phyloP scores from a whole-genome alignment of 2,329 filamentous ascomycete genomes.

The Alternaria atra region DNA sequence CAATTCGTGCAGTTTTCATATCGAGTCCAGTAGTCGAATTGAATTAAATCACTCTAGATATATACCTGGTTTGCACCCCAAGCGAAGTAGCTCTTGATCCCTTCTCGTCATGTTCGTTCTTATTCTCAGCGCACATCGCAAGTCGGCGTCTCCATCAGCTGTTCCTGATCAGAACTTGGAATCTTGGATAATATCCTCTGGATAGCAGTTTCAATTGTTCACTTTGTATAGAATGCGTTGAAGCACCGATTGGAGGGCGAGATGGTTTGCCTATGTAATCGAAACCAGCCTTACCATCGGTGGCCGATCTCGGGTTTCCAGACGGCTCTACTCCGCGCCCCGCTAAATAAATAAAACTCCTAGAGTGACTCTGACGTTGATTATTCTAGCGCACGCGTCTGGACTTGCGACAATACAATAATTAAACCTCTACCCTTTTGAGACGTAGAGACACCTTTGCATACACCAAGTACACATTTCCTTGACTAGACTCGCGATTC shows the following conservation, averaged over 20 bases:
- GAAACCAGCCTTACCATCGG: slow-evolving; percentile 11
- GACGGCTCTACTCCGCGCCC: slow-evolving; percentile 30
- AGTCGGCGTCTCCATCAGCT: neutral
- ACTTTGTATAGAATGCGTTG: neutral
- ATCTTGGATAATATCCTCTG: neutral
- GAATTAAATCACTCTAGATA: neutral
- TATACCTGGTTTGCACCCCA: neutral
- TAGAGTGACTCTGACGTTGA: slow-evolving; percentile 31
- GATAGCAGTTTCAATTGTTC: neutral
- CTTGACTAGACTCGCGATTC: slow-evolving; percentile 1
- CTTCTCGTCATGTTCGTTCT: neutral
- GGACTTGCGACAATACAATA: neutral
- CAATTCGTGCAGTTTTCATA: neutral
- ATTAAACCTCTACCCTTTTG: neutral
- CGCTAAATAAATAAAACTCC: slow-evolving; percentile 33
- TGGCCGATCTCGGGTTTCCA: slow-evolving; percentile 22
- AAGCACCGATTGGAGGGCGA: neutral
- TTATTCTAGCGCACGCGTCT: slow-evolving; percentile 20
- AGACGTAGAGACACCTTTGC: neutral
- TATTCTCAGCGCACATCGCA: neutral
- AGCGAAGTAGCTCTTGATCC: neutral
- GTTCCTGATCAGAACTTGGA: neutral
- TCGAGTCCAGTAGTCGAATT: neutral
- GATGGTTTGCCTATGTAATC: neutral
- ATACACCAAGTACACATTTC: slow-evolving; percentile 8